Conservation (phyloP, 2,329 filamentous ascomycete genomes). For the Apiospora pterosperma region DNA sequence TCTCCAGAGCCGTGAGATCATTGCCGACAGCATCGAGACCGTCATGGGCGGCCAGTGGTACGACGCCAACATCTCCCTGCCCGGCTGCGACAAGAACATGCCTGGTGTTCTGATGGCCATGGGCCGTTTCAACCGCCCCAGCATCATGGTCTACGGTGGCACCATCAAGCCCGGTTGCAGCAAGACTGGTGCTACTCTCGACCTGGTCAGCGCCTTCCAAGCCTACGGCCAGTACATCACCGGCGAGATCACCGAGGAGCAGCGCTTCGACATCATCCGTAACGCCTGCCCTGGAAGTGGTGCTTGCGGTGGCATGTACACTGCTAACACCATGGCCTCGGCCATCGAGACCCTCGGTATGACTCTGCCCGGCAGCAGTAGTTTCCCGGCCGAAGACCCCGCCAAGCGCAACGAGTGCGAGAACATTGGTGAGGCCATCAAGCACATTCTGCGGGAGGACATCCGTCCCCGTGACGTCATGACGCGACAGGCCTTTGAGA, state of each 20-base stretch:
- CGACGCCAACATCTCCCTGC: constrained; percentile 89
- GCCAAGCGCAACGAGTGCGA: constrained; percentile 72
- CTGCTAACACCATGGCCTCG: constrained; percentile 73
- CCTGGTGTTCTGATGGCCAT: constrained; percentile 91
- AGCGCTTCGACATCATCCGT: constrained; percentile 91
- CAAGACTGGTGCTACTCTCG: constrained; percentile 70
- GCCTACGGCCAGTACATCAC: constrained; percentile 93
- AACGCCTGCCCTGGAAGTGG: constrained; percentile 83
- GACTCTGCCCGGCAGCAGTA: constrained; percentile 79
- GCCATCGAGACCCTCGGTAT: constrained; percentile 72
- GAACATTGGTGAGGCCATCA: constrained; percentile 68
- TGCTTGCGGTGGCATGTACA: constrained; percentile 85
- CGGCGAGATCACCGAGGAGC: constrained; percentile 85
- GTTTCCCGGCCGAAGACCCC: constrained; percentile 71
- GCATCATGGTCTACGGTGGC: constrained; percentile 96
- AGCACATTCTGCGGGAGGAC: constrained; percentile 70
- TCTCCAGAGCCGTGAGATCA: constrained; percentile 90
- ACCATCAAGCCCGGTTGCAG: constrained; percentile 91
- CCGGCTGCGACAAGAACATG: constrained; percentile 98
- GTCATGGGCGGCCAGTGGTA: constrained; percentile 90
- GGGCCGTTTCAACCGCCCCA: constrained; percentile 90
- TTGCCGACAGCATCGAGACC: constrained; percentile 92
- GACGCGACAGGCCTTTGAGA: constrained; percentile 77
- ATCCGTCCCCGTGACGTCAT: constrained; percentile 76
- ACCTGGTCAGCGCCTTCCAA: constrained; percentile 97